Base-by-base conservation (phyloP, 306 rosid genomes). In the Corylus avellana region DNA sequence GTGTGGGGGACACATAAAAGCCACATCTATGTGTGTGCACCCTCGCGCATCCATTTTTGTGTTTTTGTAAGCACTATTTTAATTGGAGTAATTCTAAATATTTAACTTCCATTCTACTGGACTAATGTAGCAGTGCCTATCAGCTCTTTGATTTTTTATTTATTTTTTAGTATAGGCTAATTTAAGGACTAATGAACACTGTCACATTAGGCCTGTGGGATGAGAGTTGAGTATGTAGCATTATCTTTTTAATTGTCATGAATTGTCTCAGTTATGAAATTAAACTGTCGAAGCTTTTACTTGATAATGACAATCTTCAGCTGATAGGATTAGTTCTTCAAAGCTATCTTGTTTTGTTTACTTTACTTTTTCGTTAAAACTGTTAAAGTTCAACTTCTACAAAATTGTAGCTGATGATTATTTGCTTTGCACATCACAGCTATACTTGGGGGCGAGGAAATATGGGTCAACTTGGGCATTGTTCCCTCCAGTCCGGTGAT, bases 391-490 rank as follows among this genome's bases (percentile, higher is more conserved):
- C 25, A 42, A 67, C 10, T 57, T 44, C 8, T 8, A 44, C 6
- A 9, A 49, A 47, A 71, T 79, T 73, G 54, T 73, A 71, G 75
- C 53, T 82, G 50, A 25, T 79, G 46, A 79, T 80, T 70, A 50
- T 70, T 79, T 72, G 54, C 66, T 79, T 82, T 81, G 72, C 68
- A 71, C 72, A 39, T 83, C 81, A 82, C 84, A 94, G 98, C 75
- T 94, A 88, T 85, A 92, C 98, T 11, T 94, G 98, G 97, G 98
- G 98, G 56, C 85, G 92, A 35, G 98, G 98, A 82, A 91, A 73
- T 80, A 88, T 92, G 97, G 98, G 98, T 68, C 98, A 94, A 78
- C 97, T 94, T n/a, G 97, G 98, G 78, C 97, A 94, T 83, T 89
- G 95, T 84, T 94, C 97, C 61, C 97, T 92, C 29, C 98, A 91